Evolutionary conservation across 2,329 filamentous ascomycete species (phyloP).

Genomic region (Cladosporium sp.): DNA sequence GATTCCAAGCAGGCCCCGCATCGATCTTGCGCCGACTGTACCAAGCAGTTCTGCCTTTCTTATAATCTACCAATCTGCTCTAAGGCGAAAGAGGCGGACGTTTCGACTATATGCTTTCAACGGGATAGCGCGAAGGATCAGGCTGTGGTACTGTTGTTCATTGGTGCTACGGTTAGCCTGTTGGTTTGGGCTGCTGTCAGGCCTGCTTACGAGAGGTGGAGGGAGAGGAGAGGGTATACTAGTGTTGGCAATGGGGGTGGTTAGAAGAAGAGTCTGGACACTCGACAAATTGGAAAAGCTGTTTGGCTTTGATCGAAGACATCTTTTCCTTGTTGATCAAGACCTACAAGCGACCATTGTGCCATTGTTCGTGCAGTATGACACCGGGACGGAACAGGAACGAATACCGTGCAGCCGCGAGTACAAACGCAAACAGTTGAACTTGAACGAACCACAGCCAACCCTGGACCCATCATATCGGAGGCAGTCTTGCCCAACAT

Average conservation of each 20-base stretch:
- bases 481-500: too few relatives aligned
- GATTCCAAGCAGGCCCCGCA: slow-evolving; percentile 23
- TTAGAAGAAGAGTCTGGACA: too few relatives aligned
- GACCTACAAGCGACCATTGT: too few relatives aligned
- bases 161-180: slow-evolving; percentile 57
- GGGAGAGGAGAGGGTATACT: slow-evolving; percentile 4
- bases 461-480: too few relatives aligned
- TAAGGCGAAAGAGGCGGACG: slow-evolving; percentile 59
- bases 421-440: too few relatives aligned
- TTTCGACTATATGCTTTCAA: slow-evolving; percentile 64
- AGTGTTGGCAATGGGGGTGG: background rate
- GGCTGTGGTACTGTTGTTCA: slow-evolving; percentile 62
- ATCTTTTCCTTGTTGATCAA: too few relatives aligned
- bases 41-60: slow-evolving; percentile 60
- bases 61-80: slow-evolving; percentile 60
- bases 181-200: slow-evolving; percentile 56
- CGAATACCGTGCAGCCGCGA: too few relatives aligned
- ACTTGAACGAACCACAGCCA: too few relatives aligned
- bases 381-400: too few relatives aligned
- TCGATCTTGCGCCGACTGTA: slow-evolving; percentile 60
- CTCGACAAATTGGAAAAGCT: too few relatives aligned
- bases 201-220: slow-evolving; percentile 55
- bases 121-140: slow-evolving; percentile 64
- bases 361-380: too few relatives aligned
- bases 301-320: too few relatives aligned